Percentiles rank a stretch among this genome's conserved stretches.
phyloP scores from a whole-genome alignment of 306 rosid species.

The Cicer judaicum region DNA sequence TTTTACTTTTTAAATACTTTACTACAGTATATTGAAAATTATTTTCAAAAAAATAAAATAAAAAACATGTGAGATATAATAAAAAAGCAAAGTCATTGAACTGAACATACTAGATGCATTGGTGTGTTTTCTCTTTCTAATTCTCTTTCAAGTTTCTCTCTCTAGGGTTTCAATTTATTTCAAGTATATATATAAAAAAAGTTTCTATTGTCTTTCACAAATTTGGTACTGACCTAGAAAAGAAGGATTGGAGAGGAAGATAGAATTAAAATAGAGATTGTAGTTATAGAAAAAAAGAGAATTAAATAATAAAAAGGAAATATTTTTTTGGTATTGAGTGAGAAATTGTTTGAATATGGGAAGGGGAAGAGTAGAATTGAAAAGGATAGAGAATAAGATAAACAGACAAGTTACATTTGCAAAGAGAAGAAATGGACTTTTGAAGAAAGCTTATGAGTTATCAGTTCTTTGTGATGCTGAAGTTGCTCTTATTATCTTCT shows the following conservation, averaged over 20 bases:
- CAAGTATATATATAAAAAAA: conserved; percentile 24
- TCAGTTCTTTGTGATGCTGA: conserved; percentile 92
- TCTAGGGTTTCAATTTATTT: conserved; percentile 47
- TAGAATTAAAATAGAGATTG: conserved; percentile 14
- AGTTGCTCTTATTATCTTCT: conserved; percentile 92
- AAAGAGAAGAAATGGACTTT: conserved; percentile 87
- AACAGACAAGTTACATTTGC: conserved; percentile 97
- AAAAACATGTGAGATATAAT: background rate
- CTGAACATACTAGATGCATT: conserved; percentile 2
- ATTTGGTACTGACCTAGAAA: conserved; percentile 65
- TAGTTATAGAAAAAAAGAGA: conserved; percentile 1
- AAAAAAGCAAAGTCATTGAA: conserved; percentile 44
- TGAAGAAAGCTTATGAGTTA: conserved; percentile 93
- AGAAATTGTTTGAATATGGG: conserved; percentile 53
- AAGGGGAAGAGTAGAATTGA: conserved; percentile 93
- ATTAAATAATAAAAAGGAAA: conserved; percentile 1
- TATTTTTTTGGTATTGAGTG: background rate
- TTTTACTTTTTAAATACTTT: no score
- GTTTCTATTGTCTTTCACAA: conserved; percentile 60
- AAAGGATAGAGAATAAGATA: conserved; percentile 97
- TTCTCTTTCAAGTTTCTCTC: conserved; percentile 42
- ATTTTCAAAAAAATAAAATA: background rate
- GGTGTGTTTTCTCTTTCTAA: conserved; percentile 29
- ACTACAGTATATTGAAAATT: no score
- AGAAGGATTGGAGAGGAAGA: conserved; percentile 52